Evolutionary conservation across 441 rosid species (phyloP).

Genomic region (Arabidopsis hybrid): DNA sequence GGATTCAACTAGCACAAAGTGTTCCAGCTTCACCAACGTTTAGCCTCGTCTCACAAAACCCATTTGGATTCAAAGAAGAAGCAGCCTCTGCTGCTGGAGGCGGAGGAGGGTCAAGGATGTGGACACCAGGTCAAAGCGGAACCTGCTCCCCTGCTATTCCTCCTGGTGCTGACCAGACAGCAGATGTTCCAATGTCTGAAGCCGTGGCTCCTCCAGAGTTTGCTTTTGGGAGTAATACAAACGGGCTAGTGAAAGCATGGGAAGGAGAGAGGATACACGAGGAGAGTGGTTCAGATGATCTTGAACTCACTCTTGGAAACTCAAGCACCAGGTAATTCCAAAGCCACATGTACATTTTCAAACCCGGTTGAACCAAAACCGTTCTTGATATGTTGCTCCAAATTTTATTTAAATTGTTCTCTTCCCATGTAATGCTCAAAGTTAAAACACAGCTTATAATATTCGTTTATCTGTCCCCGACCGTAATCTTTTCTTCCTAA

Average conservation of each 20-base stretch:
- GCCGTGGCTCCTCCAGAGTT: constrained; percentile 58
- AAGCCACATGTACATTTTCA: constrained; percentile 21
- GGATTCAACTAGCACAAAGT: constrained; percentile 61
- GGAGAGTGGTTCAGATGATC: constrained; percentile 75
- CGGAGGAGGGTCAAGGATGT: constrained; percentile 60
- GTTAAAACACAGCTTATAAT: constrained; percentile 28
- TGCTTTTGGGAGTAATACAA: constrained; percentile 66
- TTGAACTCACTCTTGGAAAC: constrained; percentile 82
- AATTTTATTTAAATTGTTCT: constrained; percentile 15
- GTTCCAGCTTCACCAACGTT: constrained; percentile 73
- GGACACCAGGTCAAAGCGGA: constrained; percentile 81
- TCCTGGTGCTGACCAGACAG: constrained; percentile 58
- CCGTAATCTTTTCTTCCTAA: constrained; percentile 3
- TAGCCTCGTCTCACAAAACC: constrained; percentile 63
- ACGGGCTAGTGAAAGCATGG: constrained; percentile 74
- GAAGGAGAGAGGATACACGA: constrained; percentile 86
- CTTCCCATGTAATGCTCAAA: constrained; percentile 31
- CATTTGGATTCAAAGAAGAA: constrained; percentile 65
- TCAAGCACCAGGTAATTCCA: constrained; percentile 58
- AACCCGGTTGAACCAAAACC: constrained; percentile 29
- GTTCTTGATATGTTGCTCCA: constrained; percentile 25
- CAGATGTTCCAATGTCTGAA: constrained; percentile 72
- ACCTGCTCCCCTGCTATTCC: constrained; percentile 76
- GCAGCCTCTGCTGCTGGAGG: constrained; percentile 40
- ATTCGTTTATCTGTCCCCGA: constrained; percentile 34